A percentile compares a stretch with the other conserved stretches of the same genome.
These are phyloP conservation scores for Gloeostereum incarnatum DNA, from an alignment of 768 basidiomycete genomes.

Conservation along the genomic window DNA sequence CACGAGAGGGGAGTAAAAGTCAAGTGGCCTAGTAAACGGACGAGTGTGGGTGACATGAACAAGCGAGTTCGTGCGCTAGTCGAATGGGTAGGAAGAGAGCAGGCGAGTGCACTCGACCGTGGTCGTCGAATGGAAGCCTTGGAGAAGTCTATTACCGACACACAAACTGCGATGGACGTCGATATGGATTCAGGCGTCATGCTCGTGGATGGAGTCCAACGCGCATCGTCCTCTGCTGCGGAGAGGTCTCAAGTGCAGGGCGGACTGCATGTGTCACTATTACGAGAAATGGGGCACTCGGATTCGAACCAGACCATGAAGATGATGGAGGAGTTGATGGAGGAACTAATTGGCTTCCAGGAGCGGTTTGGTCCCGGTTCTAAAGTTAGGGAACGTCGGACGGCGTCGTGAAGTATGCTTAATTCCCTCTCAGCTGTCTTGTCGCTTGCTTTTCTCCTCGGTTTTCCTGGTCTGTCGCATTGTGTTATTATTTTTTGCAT, in stretches of 20 bases:
- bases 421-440: too few species aligned
- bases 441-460: too few species aligned
- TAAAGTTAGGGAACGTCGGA: constrained; percentile 42
- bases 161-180: constrained; percentile 7
- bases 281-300: too few species aligned
- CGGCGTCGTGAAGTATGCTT: too few species aligned
- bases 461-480: too few species aligned
- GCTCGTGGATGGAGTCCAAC: constrained; percentile 3
- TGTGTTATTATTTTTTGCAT: too few species aligned
- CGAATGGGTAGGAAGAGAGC: constrained; percentile 90
- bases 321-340: constrained; percentile 87
- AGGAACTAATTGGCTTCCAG: constrained; percentile 83
- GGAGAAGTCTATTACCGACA: constrained; percentile 18
- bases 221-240: neutral
- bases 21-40: constrained; percentile 89
- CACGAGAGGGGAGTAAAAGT: constrained; percentile 78
- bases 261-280: constrained; percentile 4
- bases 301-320: constrained; percentile 45
- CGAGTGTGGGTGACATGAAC: constrained; percentile 96
- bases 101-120: constrained; percentile 67
- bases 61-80: constrained; percentile 85
- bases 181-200: constrained; percentile 24
- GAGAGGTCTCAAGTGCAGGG: neutral
- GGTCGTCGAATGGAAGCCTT: constrained; percentile 60
- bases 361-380: constrained; percentile 66